A percentile compares a stretch with the other conserved stretches of the same genome.
Conservation (phyloP, 148 eudicot genomes). For the Vaccinium vitisidaea region DNA sequence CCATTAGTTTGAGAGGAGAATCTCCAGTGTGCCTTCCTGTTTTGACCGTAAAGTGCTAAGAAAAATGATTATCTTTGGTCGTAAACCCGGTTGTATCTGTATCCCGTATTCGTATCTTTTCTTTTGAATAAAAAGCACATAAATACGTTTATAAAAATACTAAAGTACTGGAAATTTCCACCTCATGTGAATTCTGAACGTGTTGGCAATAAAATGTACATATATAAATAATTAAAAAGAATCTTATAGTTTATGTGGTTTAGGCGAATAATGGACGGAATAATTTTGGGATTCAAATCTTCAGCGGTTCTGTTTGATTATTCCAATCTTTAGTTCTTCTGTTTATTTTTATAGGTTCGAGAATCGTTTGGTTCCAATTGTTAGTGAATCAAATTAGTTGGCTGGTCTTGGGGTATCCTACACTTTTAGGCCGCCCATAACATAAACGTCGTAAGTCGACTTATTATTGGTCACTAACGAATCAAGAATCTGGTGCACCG, state of each 20-base stretch:
- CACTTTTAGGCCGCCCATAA: background rate
- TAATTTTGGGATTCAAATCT: conserved; percentile 9
- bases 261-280: background rate
- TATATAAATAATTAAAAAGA: background rate
- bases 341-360: background rate
- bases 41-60: conserved; percentile 6
- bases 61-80: conserved; percentile 10
- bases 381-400: background rate
- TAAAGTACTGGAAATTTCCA: background rate
- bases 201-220: background rate
- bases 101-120: background rate
- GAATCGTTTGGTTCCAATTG: background rate
- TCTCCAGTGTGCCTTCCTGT: conserved; percentile 10
- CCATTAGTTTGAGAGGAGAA: conserved; percentile 7
- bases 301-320: conserved; percentile 12
- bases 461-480: background rate
- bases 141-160: background rate
- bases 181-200: conserved; percentile 5
- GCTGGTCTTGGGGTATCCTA: background rate
- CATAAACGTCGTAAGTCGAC: background rate
- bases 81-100: background rate
- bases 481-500: background rate
- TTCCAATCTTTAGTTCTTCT: background rate
- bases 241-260: conserved; percentile 12
- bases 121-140: background rate